phyloP scores from a whole-genome alignment of 2,329 filamentous ascomycete species.

The Colletotrichum camelliae region DNA sequence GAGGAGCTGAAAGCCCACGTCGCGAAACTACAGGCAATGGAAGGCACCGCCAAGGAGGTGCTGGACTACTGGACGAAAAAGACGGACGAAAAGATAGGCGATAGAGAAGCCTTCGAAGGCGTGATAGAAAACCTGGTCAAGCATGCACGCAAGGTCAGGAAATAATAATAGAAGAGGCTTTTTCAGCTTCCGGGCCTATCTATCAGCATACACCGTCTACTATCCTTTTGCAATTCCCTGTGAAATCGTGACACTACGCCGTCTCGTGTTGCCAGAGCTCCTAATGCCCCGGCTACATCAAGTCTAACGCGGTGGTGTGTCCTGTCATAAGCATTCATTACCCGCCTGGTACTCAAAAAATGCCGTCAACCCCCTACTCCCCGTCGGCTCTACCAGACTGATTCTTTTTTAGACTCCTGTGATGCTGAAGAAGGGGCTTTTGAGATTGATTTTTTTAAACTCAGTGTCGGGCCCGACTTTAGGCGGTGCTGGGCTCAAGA shows the following conservation, averaged over 20 bases:
- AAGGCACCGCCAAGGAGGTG: constrained; percentile 75
- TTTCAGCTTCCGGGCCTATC: constrained; percentile 17
- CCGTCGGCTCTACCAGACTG: constrained; percentile 13
- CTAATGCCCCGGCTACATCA: not conserved
- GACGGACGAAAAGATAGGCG: constrained; percentile 85
- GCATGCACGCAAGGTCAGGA: constrained; percentile 84
- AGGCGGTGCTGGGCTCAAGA: constrained; percentile 55
- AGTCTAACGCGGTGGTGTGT: constrained; percentile 5
- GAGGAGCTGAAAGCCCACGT: constrained; percentile 78
- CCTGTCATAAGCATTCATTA: constrained; percentile 21
- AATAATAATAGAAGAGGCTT: constrained; percentile 48
- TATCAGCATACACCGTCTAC: constrained; percentile 20
- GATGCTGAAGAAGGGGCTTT: constrained; percentile 19
- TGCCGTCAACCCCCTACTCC: not conserved
- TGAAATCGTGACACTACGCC: constrained; percentile 1
- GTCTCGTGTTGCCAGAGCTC: not conserved
- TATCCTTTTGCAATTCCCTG: not conserved
- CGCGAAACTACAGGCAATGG: constrained; percentile 69
- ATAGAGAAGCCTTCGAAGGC: constrained; percentile 92
- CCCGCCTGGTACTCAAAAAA: constrained; percentile 17
- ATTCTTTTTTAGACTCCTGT: constrained; percentile 19
- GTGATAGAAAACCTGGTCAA: constrained; percentile 97
- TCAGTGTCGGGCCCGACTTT: constrained; percentile 25
- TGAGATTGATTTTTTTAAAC: constrained; percentile 6
- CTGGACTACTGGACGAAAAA: constrained; percentile 88